A percentile compares a stretch with the other conserved stretches of the same genome.
Conservation (phyloP, 495 filamentous ascomycete species). For the Pyronema domesticum region DNA sequence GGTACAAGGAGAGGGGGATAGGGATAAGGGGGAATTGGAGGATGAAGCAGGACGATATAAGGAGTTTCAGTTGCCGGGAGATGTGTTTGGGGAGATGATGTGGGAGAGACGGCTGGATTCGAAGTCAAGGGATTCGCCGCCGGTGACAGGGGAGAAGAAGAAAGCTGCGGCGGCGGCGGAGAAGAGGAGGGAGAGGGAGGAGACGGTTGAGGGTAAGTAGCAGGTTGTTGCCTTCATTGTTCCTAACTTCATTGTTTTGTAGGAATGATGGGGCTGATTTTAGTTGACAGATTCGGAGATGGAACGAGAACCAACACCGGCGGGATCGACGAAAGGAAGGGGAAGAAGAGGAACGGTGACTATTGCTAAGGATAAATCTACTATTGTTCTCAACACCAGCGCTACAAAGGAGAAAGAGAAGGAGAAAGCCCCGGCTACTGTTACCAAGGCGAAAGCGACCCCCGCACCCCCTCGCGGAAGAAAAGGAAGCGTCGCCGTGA, state of each 20-base stretch:
- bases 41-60: constrained; percentile 37
- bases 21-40: constrained; percentile 38
- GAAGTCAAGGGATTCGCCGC: constrained; percentile 39
- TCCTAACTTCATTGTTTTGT: too few relatives aligned
- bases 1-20: constrained; percentile 38
- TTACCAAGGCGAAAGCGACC: constrained; percentile 31
- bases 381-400: background rate
- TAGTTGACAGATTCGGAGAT: too few relatives aligned
- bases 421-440: background rate
- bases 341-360: background rate
- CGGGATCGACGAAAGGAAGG: background rate
- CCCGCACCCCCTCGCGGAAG: constrained; percentile 26
- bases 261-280: too few relatives aligned
- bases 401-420: background rate
- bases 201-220: too few relatives aligned
- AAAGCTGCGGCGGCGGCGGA: constrained; percentile 15
- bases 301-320: too few relatives aligned
- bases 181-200: constrained; percentile 4
- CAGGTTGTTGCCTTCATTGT: too few relatives aligned
- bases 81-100: constrained; percentile 61
- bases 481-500: constrained; percentile 26
- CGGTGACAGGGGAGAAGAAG: constrained; percentile 16
- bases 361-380: background rate
- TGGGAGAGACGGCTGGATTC: constrained; percentile 46
- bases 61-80: constrained; percentile 59